These are phyloP conservation scores for Tylopilus sp. DNA, from an alignment of 768 basidiomycete species.

Conservation along the genomic window DNA sequence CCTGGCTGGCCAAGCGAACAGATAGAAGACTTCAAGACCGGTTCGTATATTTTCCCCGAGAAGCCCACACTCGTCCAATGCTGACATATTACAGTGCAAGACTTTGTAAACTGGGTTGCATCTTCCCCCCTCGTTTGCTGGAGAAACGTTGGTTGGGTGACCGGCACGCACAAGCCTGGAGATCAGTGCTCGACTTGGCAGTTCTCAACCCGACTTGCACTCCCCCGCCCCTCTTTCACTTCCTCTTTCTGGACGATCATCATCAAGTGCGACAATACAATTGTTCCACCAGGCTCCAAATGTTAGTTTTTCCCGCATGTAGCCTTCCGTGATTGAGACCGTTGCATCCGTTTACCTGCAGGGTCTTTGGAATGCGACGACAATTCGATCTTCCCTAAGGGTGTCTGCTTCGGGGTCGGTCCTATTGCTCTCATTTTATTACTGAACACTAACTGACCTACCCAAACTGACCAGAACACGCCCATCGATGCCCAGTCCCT, in stretches of 20 bases:
- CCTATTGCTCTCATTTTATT: background rate
- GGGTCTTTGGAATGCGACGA: slow-evolving; percentile 5
- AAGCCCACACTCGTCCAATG: background rate
- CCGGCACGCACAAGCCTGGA: background rate
- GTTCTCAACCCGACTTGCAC: slow-evolving; percentile 2
- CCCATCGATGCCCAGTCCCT: background rate
- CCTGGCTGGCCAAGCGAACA: slow-evolving; percentile 6
- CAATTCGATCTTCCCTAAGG: slow-evolving; percentile 3
- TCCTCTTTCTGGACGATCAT: slow-evolving; percentile 10
- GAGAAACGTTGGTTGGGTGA: slow-evolving; percentile 3
- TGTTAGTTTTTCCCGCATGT: background rate
- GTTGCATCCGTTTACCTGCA: background rate
- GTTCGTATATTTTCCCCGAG: background rate
- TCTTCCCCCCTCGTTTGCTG: background rate
- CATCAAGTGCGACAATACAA: slow-evolving; percentile 3
- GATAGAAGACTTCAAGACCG: background rate
- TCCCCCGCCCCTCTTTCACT: background rate
- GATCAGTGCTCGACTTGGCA: background rate
- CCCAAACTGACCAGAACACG: background rate
- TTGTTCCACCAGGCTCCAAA: slow-evolving; percentile 1
- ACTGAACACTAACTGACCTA: background rate
- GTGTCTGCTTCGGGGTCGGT: background rate
- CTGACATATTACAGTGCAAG: background rate
- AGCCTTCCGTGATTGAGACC: background rate
- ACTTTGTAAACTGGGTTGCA: background rate